Evolutionary conservation across 1,139 yeast genomes (phyloP), one percentile per base, ranked within the genome.

Genomic region (Pichia sp.): DNA sequence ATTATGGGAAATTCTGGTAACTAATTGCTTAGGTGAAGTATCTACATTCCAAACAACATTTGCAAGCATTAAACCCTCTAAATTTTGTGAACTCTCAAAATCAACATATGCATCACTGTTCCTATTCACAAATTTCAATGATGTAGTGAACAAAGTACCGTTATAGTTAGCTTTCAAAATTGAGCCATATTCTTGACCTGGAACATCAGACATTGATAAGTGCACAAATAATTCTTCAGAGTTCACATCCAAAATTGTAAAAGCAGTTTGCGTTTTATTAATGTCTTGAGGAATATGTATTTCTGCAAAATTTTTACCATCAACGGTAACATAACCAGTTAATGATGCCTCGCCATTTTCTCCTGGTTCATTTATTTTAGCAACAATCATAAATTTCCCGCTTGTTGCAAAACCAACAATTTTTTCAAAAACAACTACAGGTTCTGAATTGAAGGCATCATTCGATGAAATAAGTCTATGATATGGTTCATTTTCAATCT

Each of bases 131-230:
- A 76, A 65, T n/a, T 76, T 77, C 55, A 85, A 72, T 1, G 92
- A 71, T 29, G 81, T 69, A 3, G 86, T 92, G 63, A 86, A 90
- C n/a, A 86, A 79, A 0, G 97, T 89, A 53, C 99, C 99, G 59
- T 90, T 88, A n/a, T 87, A 85, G 62, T 92, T 90, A 0, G 96
- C 87, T 61, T 92, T 92, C 59, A 92, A 71, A n/a, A 94, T 70
- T 0, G 88, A 72, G 9, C 98, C 98, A 66, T 66, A 82, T 58
- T 88, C 95, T 12, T 68, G 63, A 11, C 76, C 79, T 0, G 61
- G 51, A 8, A 71, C 72, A 25, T 69, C 64, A 55, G 72, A 73
- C 0, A 89, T 82, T 0, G 96, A 85, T 8, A 89, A 85, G 63
- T 89, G 97, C 68, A 92, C 65, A 65, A 90, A 85, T 7, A 92